phyloP scores from a whole-genome alignment of 2,329 filamentous ascomycete species.

The Trichoderma koningii region DNA sequence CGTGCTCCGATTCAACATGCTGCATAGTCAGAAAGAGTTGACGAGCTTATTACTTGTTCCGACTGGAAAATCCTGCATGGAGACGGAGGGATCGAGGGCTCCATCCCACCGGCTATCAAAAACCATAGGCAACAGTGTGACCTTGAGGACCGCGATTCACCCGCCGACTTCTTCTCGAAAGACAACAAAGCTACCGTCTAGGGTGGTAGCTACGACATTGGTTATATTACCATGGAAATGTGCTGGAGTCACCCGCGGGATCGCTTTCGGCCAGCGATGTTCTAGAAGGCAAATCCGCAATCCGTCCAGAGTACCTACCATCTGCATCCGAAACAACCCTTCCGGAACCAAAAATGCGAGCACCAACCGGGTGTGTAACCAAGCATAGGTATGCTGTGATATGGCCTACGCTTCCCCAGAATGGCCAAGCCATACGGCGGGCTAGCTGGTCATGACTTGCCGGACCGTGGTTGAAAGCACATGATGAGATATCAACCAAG shows the following conservation, averaged over 20 bases:
- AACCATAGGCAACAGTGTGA: not conserved
- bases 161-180: not conserved
- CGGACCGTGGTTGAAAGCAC: not conserved
- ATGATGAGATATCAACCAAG: not conserved
- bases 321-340: not conserved
- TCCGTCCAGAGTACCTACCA: no score
- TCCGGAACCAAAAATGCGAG: not conserved
- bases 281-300: not conserved
- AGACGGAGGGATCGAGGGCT: not conserved
- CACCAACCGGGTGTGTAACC: not conserved
- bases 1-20: no score
- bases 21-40: no score
- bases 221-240: not conserved
- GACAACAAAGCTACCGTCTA: not conserved
- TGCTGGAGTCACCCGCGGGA: not conserved
- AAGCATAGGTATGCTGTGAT: not conserved
- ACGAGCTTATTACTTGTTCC: no score
- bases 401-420: not conserved
- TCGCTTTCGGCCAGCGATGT: not conserved
- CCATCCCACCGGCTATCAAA: not conserved
- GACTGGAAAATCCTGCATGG: not conserved
- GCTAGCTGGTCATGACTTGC: not conserved
- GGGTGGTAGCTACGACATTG: slow-evolving; percentile 1
- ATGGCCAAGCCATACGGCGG: not conserved
- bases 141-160: not conserved